Evolutionary conservation across 2,329 filamentous ascomycete genomes (phyloP), one percentile per base, ranked within the genome.

Genomic region (Pestalotiopsis sp.): DNA sequence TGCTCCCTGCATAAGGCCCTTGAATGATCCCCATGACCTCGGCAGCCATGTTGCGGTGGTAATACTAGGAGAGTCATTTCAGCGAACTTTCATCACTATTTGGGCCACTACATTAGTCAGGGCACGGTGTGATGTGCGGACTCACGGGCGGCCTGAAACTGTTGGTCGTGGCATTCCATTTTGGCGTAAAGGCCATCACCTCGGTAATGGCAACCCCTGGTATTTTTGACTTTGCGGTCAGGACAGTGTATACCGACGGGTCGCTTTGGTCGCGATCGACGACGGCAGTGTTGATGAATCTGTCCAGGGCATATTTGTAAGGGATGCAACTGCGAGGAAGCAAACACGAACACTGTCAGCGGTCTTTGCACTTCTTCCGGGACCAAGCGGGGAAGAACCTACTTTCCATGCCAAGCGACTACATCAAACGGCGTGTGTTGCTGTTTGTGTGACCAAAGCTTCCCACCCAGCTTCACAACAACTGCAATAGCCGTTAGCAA

Each of bases 371-470:
- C 56, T n/a, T 64, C 13, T 35, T 48, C 39, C 22, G 26, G 61
- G 39, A 3, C 20, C 30, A 64, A 26, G 38, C 39, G 14, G 61
- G 39, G 59, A 24, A 48, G 13, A 38, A 87, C 87, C 74, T 90
- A 89, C 61, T 85, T 85, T 38, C 89, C 89, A 71, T 91, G 88
- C 88, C 89, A 91, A 3, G 88, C 88, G 0, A 90, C 88, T 2
- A 91, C 88, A 70, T 91, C 88, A 70, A 91, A 91, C 0, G 88
- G 88, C 2, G 85, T 89, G 74, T 91, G 88, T 39, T 81, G 82
- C 73, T 91, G 89, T 56, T 82, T 85, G 61, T 86, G 87, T 17
- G 81, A 80, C 74, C 88, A 89, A 57, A 90, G 83, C 66, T 85
- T 85, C 3, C 88, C 88, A 2, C 83, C 83, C 66, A 90, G 85